A percentile compares a stretch with the other conserved stretches of the same genome.
phyloP scores from a whole-genome alignment of 1,284 basidiomycete species.

The Ceratobasidium sp. region DNA sequence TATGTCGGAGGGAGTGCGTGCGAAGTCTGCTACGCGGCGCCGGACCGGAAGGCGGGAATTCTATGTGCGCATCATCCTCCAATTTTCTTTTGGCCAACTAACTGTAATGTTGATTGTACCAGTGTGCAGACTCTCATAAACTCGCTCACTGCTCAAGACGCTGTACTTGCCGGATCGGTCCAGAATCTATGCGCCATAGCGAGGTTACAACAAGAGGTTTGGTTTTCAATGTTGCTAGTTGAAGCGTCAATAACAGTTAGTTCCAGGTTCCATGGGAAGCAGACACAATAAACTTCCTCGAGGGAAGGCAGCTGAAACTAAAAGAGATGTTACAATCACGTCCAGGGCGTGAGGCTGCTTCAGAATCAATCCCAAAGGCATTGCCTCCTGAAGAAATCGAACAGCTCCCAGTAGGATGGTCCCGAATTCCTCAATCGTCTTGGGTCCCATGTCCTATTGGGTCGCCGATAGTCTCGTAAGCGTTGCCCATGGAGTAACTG shows the following conservation, averaged over 20 bases:
- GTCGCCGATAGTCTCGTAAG: constrained; percentile 16
- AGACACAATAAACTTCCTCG: constrained; percentile 21
- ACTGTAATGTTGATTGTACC: background rate
- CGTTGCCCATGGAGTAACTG: no score
- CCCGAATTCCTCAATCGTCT: constrained; percentile 34
- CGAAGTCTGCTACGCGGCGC: constrained; percentile 29
- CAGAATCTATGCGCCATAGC: background rate
- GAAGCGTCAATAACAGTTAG: background rate
- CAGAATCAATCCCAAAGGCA: background rate
- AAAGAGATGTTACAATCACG: background rate
- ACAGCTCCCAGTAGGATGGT: constrained; percentile 35
- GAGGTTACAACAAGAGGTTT: constrained; percentile 24
- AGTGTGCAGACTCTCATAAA: constrained; percentile 13
- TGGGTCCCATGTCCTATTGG: constrained; percentile 43
- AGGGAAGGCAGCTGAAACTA: constrained; percentile 24
- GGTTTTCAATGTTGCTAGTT: background rate
- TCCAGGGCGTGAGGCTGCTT: background rate
- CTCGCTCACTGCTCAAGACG: constrained; percentile 33
- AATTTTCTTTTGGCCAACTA: background rate
- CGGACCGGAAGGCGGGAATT: constrained; percentile 24
- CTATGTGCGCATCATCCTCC: constrained; percentile 16
- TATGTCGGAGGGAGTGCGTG: constrained; percentile 25
- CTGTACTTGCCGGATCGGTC: background rate
- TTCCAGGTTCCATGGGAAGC: constrained; percentile 14
- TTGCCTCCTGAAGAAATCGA: background rate